These are phyloP conservation scores for Terana coerulea DNA, from an alignment of 768 basidiomycete species.

Conservation along the genomic window DNA sequence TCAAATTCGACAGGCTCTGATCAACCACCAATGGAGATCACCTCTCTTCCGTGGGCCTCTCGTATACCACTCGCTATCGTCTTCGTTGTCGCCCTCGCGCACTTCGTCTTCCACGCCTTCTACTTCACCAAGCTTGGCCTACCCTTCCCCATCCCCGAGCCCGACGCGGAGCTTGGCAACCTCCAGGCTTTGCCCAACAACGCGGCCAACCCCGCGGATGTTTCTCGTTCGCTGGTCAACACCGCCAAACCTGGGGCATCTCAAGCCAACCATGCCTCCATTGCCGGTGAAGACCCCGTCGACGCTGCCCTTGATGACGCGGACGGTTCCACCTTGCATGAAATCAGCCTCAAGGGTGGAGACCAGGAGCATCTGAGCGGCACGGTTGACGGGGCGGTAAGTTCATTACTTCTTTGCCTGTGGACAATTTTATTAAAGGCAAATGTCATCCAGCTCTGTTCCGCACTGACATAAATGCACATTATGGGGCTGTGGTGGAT, in stretches of 20 bases:
- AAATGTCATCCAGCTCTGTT: too few species aligned
- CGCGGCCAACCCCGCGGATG: not conserved
- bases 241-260: not conserved
- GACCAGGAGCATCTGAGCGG: too few species aligned
- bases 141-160: not conserved
- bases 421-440: too few species aligned
- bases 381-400: too few species aligned
- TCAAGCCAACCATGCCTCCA: not conserved
- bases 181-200: not conserved
- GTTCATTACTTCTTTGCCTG: too few species aligned
- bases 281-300: too few species aligned
- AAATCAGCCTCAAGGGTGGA: too few species aligned
- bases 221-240: too few species aligned
- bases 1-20: not conserved
- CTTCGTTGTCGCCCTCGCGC: not conserved
- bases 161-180: not conserved
- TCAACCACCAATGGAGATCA: not conserved
- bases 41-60: not conserved
- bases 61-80: not conserved
- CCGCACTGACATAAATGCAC: too few species aligned
- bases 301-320: too few species aligned
- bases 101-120: not conserved
- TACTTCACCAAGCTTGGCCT: not conserved
- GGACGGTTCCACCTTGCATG: too few species aligned
- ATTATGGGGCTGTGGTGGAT: too few species aligned